A percentile compares a stretch with the other conserved stretches of the same genome.
phyloP scores from a whole-genome alignment of 331 rosid genomes.

The Acacia pycnantha region DNA sequence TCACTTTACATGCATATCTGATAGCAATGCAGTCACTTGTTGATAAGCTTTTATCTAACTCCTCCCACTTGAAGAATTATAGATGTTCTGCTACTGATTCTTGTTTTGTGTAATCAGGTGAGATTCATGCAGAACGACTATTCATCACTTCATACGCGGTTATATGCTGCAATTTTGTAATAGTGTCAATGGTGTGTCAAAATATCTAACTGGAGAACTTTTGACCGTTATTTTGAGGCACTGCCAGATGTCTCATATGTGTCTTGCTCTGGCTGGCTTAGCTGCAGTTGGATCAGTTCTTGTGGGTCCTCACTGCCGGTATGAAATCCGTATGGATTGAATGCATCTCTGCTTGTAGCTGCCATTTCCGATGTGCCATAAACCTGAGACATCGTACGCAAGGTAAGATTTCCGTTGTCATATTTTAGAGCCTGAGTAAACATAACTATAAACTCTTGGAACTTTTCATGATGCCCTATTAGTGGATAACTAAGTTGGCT shows the following conservation, averaged over 20 bases:
- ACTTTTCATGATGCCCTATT: constrained; percentile 10
- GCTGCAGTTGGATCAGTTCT: constrained; percentile 52
- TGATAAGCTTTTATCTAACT: constrained; percentile 8
- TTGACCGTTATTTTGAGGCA: constrained; percentile 35
- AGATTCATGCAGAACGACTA: constrained; percentile 2
- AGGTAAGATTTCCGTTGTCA: constrained; percentile 11
- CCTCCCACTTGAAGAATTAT: constrained; percentile 17
- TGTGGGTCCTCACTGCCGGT: constrained; percentile 35
- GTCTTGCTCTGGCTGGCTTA: constrained; percentile 48
- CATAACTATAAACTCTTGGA: constrained; percentile 11
- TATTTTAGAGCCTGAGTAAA: constrained; percentile 22
- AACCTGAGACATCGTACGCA: constrained; percentile 50
- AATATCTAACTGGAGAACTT: constrained; percentile 15
- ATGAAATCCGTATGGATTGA: constrained; percentile 36
- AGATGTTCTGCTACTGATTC: constrained; percentile 22
- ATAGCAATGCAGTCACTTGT: constrained; percentile 6
- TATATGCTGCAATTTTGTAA: constrained; percentile 28
- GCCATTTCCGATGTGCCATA: constrained; percentile 39
- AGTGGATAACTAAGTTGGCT: constrained; percentile 11
- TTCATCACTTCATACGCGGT: constrained; percentile 16
- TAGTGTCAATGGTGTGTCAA: constrained; percentile 1
- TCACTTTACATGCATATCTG: constrained; percentile 20
- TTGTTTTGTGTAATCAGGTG: constrained; percentile 13
- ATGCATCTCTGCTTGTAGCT: constrained; percentile 37
- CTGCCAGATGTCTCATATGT: constrained; percentile 36